Percentiles rank a stretch among this genome's conserved stretches.
Conservation (phyloP, 768 basidiomycete species). For the Chiua virens region DNA sequence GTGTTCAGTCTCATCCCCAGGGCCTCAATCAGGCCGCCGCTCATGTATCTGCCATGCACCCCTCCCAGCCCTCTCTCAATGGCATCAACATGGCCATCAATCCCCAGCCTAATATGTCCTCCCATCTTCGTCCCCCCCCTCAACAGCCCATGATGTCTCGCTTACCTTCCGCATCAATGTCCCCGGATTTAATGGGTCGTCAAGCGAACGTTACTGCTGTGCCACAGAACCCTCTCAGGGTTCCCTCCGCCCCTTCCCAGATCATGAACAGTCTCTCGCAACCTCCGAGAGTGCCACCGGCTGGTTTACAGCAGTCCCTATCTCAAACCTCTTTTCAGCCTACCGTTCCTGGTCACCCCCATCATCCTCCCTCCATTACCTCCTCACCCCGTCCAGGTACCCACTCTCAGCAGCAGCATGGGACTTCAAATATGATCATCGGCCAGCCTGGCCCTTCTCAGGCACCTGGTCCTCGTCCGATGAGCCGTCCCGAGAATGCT, state of each 20-base stretch:
- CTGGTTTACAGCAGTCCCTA: slow-evolving; percentile 28
- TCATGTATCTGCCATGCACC: slow-evolving; percentile 37
- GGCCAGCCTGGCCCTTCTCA: slow-evolving; percentile 32
- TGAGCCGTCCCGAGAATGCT: slow-evolving; percentile 47
- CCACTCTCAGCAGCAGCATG: slow-evolving; percentile 30
- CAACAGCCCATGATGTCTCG: slow-evolving; percentile 36
- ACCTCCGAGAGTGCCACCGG: slow-evolving; percentile 33
- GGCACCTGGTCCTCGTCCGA: slow-evolving; percentile 33
- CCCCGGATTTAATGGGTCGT: slow-evolving; percentile 44
- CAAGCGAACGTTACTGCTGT: slow-evolving; percentile 40
- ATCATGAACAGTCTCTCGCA: slow-evolving; percentile 48
- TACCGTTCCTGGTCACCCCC: slow-evolving; percentile 26
- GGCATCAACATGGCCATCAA: slow-evolving; percentile 47
- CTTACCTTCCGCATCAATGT: slow-evolving; percentile 39
- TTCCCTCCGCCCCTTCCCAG: slow-evolving; percentile 44
- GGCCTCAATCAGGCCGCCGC: slow-evolving; percentile 39
- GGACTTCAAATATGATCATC: slow-evolving; percentile 31
- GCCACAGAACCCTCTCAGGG: slow-evolving; percentile 43
- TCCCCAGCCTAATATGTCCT: slow-evolving; percentile 41
- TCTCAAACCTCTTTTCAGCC: slow-evolving; percentile 32
- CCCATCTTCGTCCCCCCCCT: slow-evolving; percentile 35
- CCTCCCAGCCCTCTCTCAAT: slow-evolving; percentile 34
- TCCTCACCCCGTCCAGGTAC: slow-evolving; percentile 32
- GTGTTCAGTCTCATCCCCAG: slow-evolving; percentile 60
- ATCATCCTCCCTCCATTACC: slow-evolving; percentile 29